Evolutionary conservation across 2,329 filamentous ascomycete genomes (phyloP).

Genomic region (Alternaria novae-zelandiae): DNA sequence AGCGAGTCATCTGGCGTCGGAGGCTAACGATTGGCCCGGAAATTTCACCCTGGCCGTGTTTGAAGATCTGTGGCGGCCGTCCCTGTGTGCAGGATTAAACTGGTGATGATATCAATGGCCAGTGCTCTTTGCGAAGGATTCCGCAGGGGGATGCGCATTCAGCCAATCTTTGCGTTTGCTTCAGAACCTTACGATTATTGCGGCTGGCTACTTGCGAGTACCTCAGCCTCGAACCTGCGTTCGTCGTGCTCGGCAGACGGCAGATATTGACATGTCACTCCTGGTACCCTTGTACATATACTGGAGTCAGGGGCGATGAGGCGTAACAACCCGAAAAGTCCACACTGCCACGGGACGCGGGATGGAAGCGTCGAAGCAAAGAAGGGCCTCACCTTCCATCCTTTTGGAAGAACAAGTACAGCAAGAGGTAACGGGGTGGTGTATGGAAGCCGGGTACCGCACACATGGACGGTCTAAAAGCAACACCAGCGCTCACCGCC

Average conservation of each 20-base stretch:
- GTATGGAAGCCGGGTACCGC: neutral
- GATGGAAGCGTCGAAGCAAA: neutral
- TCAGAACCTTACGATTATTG: neutral
- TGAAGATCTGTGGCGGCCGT: neutral
- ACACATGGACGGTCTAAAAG: neutral
- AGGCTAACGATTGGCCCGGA: constrained; percentile 1
- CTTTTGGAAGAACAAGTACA: neutral
- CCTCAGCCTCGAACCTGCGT: neutral
- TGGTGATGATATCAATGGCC: neutral
- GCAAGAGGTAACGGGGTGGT: neutral
- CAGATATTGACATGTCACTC: neutral
- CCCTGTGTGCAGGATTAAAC: neutral
- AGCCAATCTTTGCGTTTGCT: neutral
- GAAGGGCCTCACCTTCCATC: neutral
- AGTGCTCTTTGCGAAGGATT: neutral
- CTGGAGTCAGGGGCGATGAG: neutral
- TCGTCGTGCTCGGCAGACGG: neutral
- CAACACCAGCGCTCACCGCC: neutral
- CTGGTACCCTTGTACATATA: neutral
- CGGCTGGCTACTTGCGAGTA: neutral
- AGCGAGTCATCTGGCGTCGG: neutral
- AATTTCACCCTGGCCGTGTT: neutral
- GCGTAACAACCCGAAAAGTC: neutral
- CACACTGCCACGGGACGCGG: neutral
- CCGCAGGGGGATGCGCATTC: neutral